phyloP scores from a whole-genome alignment of 176 grass and related monocot genomes.

The Zea mays region DNA sequence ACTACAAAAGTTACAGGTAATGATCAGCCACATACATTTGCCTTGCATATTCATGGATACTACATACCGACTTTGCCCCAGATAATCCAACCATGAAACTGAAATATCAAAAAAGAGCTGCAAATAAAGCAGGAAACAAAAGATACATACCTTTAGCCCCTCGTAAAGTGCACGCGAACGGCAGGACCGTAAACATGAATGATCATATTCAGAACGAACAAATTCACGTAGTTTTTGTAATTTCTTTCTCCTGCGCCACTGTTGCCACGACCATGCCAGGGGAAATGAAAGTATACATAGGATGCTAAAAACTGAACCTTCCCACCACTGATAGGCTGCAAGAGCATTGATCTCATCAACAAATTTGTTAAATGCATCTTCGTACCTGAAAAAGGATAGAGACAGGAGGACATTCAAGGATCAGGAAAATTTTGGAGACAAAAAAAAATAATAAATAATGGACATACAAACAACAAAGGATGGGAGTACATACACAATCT shows the following conservation, averaged over 20 bases:
- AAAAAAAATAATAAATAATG: slow-evolving; percentile 13
- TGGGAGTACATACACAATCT: slow-evolving; percentile 77
- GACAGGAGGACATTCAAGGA: not conserved
- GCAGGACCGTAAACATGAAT: slow-evolving; percentile 90
- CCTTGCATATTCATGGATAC: slow-evolving; percentile 2
- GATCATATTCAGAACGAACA: slow-evolving; percentile 97
- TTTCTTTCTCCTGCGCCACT: slow-evolving; percentile 89
- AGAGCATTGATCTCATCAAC: slow-evolving; percentile 93
- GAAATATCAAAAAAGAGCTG: slow-evolving; percentile 25
- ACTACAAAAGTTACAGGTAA: slow-evolving; percentile 13
- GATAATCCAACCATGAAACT: slow-evolving; percentile 3
- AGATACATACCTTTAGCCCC: slow-evolving; percentile 79
- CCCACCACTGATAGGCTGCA: slow-evolving; percentile 98
- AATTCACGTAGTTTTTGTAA: slow-evolving; percentile 84
- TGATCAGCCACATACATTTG: slow-evolving; percentile 1
- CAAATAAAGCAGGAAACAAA: slow-evolving; percentile 24
- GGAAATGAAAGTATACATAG: slow-evolving; percentile 77
- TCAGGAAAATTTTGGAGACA: not conserved
- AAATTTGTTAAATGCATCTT: slow-evolving; percentile 94
- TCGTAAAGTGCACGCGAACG: slow-evolving; percentile 96
- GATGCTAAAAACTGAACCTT: slow-evolving; percentile 81
- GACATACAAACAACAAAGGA: not conserved
- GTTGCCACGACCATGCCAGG: slow-evolving; percentile 96
- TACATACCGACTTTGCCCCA: not conserved
- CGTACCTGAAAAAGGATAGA: slow-evolving; percentile 52